A percentile compares a stretch with the other conserved stretches of the same genome.
phyloP scores from a whole-genome alignment of 148 eudicot genomes.

The Rhododendron williamsianum region DNA sequence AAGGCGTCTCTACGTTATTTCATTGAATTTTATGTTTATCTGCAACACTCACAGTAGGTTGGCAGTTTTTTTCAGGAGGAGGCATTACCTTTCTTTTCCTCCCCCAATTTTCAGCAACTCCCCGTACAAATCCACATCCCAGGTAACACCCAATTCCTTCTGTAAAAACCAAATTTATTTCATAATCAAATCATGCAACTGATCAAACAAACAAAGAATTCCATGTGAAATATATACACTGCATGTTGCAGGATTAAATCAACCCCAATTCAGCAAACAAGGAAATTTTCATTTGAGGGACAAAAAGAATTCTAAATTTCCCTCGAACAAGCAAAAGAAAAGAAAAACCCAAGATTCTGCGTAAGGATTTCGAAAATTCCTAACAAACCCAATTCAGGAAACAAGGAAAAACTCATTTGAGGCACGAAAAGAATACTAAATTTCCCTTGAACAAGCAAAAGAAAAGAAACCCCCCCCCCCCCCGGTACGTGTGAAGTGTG shows the following conservation, averaged over 20 bases:
- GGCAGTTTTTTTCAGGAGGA: background rate
- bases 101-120: conserved; percentile 98
- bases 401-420: background rate
- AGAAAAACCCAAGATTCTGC: background rate
- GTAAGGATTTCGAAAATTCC: too few species aligned
- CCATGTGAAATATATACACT: background rate
- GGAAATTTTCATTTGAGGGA: background rate
- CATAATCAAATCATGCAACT: conserved; percentile 3
- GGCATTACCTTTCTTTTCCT: conserved; percentile 83
- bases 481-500: background rate
- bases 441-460: background rate
- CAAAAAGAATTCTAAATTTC: background rate
- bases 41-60: background rate
- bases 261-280: background rate
- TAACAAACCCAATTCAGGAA: background rate
- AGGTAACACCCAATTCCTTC: conserved; percentile 72
- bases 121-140: conserved; percentile 98
- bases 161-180: conserved; percentile 18
- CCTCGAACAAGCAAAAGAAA: background rate
- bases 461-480: background rate
- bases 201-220: conserved; percentile 6
- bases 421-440: background rate
- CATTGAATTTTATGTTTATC: background rate
- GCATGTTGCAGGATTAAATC: background rate
- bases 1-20: background rate